Base-by-base conservation (phyloP, 768 basidiomycete species). In the Mycena pura region DNA sequence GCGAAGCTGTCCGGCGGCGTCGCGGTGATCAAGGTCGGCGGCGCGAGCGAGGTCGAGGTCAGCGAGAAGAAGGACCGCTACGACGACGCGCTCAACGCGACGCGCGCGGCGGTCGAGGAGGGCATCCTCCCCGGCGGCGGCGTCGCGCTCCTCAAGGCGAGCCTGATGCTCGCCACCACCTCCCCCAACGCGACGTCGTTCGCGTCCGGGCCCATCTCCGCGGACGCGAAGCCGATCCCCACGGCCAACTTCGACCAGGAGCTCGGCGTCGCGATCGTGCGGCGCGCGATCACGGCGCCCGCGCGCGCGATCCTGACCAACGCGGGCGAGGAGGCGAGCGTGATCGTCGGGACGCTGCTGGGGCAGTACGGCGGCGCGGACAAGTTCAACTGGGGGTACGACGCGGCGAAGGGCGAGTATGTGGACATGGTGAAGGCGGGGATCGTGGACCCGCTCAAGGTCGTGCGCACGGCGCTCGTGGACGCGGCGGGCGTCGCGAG, bases 21-120 rank as follows among this genome's bases (percentile, higher is more conserved):
- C 45, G 96, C 96, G 15, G 96, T 99, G 77, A 98, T 98, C 85
- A 95, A 94, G 78, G 96, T 98, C 63, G 96, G 96, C 56, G 96
- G 96, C 17, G 80, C 89, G 22, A 87, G 85, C 51, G 96, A 99
- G 76, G 96, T 98, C 50, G 96, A 98, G 78, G 96, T 99, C 61
- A 85, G 96, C 7, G 96, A 99, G 86, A 99, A 98, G 93, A 97
- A 99, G 87, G 96, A 99, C 74, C 85, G 96, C 34, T 98, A 97
- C 71, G 96, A 98, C 68, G 95, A 96, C 72, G 96, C 96, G 1
- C 84, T 98, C 45, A 97, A 97, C 75, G 95, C 96, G n/a, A 99
- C 96, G 5, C 91, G 96, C 38, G 96, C 96, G 24, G 95, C 96
- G 43, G 96, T 99, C 28, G 96, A 98, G 79, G 96, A 99, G 76